These are phyloP conservation scores for Globisporangium uncinulatum DNA, from an alignment of 352 stramenopile genomes.

Conservation along the genomic window DNA sequence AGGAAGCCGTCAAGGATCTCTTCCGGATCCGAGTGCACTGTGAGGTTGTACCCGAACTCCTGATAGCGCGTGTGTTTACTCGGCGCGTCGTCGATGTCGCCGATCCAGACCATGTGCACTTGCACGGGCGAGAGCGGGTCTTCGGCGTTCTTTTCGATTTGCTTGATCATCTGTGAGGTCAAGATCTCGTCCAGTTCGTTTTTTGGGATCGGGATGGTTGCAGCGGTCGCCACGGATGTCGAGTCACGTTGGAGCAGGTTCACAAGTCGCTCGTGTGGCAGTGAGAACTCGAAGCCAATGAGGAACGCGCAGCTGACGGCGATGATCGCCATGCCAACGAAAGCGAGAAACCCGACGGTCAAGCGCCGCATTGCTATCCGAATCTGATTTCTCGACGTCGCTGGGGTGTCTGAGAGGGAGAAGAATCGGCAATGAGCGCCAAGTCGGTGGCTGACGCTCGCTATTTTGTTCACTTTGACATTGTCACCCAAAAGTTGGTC, in stretches of 20 bases:
- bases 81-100: slow-evolving; percentile 6
- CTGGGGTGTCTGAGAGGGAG: no score
- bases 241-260: not conserved
- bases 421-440: no score
- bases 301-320: not conserved
- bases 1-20: slow-evolving; percentile 11
- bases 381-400: no score
- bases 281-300: not conserved
- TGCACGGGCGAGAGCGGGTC: slow-evolving; percentile 6
- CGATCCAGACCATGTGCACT: slow-evolving; percentile 17
- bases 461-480: no score
- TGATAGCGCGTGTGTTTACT: no score
- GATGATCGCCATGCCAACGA: not conserved
- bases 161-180: slow-evolving; percentile 1
- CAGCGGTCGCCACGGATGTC: not conserved
- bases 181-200: slow-evolving; percentile 4
- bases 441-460: no score
- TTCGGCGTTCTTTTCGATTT: slow-evolving; percentile 1
- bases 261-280: not conserved
- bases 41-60: slow-evolving; percentile 8
- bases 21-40: slow-evolving; percentile 5
- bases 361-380: slow-evolving; percentile 1
- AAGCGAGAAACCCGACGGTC: not conserved
- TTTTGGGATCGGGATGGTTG: no score
- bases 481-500: no score